These are phyloP conservation scores for Nepenthes mirabilis DNA, from an alignment of 148 eudicot species.

Conservation along the genomic window DNA sequence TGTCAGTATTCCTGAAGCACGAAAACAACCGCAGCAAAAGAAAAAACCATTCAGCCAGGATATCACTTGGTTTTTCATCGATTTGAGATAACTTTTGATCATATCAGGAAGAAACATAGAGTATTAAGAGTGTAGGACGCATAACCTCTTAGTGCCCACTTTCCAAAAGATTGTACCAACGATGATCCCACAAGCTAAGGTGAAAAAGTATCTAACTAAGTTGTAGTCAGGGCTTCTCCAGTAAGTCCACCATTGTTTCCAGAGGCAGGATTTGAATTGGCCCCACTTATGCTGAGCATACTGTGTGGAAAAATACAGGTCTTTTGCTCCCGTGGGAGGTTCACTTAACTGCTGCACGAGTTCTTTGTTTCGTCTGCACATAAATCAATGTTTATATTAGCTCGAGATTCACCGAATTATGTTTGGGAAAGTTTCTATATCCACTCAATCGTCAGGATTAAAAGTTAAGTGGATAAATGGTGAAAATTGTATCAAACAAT, in stretches of 20 bases:
- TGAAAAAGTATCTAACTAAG: constrained; percentile 27
- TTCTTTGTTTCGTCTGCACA: constrained; percentile 41
- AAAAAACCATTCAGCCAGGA: no score
- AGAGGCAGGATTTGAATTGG: constrained; percentile 39
- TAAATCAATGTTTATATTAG: background rate
- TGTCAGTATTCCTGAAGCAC: constrained; percentile 29
- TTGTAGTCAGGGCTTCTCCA: constrained; percentile 43
- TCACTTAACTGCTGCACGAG: constrained; percentile 37
- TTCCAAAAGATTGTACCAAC: constrained; percentile 52
- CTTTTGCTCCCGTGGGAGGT: constrained; percentile 23
- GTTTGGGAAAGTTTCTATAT: no score
- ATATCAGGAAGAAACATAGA: no score
- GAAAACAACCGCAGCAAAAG: background rate
- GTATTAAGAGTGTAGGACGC: background rate
- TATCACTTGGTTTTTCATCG: no score
- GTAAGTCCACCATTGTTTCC: constrained; percentile 43
- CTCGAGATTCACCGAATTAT: no score
- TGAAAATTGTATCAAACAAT: no score
- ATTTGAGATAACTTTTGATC: no score
- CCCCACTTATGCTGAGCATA: constrained; percentile 25
- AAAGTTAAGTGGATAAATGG: no score
- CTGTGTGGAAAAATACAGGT: constrained; percentile 22
- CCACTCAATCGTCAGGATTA: no score
- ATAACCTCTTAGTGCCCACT: constrained; percentile 34
- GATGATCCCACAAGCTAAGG: constrained; percentile 17